A percentile compares a stretch with the other conserved stretches of the same genome.
phyloP scores from a whole-genome alignment of 306 rosid species.

The Cucumis sativus region Cucumber_9930_V3 NC_026661.2:11102001-11102500 shows the following conservation, averaged over 20 bases:
- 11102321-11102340: neutral
- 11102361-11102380: neutral
- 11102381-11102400: neutral
- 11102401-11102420: neutral
- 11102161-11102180: too few relatives aligned
- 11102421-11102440: neutral
- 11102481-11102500: neutral
- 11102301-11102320: neutral
- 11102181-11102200: too few relatives aligned
- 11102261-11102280: neutral
- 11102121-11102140: too few relatives aligned
- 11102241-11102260: neutral
- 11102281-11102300: neutral
- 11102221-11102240: neutral
- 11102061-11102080: too few relatives aligned
- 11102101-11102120: too few relatives aligned
- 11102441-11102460: neutral
- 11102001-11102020: too few relatives aligned
- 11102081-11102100: too few relatives aligned
- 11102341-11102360: neutral
- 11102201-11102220: too few relatives aligned
- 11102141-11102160: too few relatives aligned
- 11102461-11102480: neutral
- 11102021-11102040: too few relatives aligned
- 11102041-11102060: too few relatives aligned